Percentiles rank a stretch among this genome's conserved stretches.
Conservation (phyloP, 257 asterid species). For the Penstemon barbatus region DNA sequence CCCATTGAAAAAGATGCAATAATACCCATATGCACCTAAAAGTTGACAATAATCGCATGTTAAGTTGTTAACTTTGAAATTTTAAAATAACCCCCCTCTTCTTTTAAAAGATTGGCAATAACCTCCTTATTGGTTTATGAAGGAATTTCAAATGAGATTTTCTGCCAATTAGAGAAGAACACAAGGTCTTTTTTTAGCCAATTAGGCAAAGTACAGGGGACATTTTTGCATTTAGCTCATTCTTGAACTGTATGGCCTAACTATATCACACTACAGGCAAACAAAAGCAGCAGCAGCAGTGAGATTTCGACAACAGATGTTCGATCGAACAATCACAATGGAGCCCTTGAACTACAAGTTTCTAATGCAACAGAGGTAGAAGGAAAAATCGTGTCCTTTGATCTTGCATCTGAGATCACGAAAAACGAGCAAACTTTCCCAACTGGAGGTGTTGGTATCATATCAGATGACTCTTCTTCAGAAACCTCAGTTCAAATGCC, state of each 20-base stretch:
- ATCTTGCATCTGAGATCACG: conserved; percentile 25
- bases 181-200: too few relatives aligned
- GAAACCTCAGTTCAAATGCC: conserved; percentile 35
- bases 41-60: too few relatives aligned
- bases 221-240: background rate
- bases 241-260: background rate
- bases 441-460: background rate
- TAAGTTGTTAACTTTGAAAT: too few relatives aligned
- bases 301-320: conserved; percentile 10
- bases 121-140: too few relatives aligned
- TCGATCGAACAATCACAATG: conserved; percentile 4
- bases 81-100: too few relatives aligned
- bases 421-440: background rate
- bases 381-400: conserved; percentile 23
- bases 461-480: conserved; percentile 38
- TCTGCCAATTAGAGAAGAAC: too few relatives aligned
- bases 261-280: conserved; percentile 30
- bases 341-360: background rate
- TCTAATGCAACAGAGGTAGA: conserved; percentile 14
- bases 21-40: too few relatives aligned
- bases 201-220: too few relatives aligned
- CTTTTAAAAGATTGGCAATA: too few relatives aligned
- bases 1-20: too few relatives aligned
- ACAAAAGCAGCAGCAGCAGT: background rate
- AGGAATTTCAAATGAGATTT: too few relatives aligned